Percentiles rank a stretch among this genome's conserved stretches.
Evolutionary conservation across 108 stramenopile species (phyloP).

Genomic region (Conticribra weissflogii): DNA sequence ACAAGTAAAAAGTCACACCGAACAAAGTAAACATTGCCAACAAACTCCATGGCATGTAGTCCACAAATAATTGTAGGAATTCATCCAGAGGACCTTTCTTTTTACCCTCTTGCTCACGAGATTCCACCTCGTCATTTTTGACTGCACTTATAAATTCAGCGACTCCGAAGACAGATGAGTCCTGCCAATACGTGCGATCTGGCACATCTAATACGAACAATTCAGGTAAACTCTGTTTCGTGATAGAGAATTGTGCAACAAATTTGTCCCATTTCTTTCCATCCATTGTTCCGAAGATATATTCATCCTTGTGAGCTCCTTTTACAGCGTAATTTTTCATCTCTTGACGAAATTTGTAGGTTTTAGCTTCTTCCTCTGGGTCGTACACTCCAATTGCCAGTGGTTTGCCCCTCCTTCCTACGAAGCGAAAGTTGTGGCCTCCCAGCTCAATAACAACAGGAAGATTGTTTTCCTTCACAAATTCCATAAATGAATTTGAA

Average conservation of each 20-base stretch:
- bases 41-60: conserved; percentile 57
- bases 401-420: conserved; percentile 65
- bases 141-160: conserved; percentile 40
- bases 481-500: conserved; percentile 45
- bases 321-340: conserved; percentile 56
- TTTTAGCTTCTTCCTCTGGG: conserved; percentile 46
- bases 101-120: conserved; percentile 27
- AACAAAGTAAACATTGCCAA: conserved; percentile 28
- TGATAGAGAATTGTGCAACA: conserved; percentile 68
- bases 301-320: conserved; percentile 49
- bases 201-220: conserved; percentile 72
- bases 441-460: conserved; percentile 65
- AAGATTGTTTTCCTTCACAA: conserved; percentile 63
- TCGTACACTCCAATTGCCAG: conserved; percentile 75
- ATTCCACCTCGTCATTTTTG: conserved; percentile 36
- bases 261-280: conserved; percentile 78
- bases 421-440: conserved; percentile 73
- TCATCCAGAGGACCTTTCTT: conserved; percentile 29
- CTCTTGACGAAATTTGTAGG: conserved; percentile 47
- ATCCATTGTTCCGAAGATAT: conserved; percentile 78
- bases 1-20: conserved; percentile 28
- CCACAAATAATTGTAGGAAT: conserved; percentile 32
- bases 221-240: conserved; percentile 60
- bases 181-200: conserved; percentile 68
- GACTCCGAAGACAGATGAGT: conserved; percentile 40